Percentiles rank a stretch among this genome's conserved stretches.
These are phyloP conservation scores for Fragaria nilgerrensis DNA, from an alignment of 306 rosid genomes.

Conservation along the genomic window DNA sequence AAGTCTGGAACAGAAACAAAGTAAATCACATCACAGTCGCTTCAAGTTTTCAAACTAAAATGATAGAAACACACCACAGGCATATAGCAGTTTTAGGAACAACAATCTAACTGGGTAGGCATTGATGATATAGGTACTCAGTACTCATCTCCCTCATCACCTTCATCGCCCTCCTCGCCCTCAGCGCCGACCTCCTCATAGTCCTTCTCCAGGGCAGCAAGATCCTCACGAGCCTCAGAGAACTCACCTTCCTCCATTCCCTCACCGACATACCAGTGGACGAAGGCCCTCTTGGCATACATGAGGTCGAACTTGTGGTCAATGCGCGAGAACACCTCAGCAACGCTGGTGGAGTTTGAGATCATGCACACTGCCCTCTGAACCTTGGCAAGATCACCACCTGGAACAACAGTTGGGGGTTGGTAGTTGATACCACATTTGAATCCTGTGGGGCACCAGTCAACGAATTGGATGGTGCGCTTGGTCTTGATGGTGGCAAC, in stretches of 20 bases:
- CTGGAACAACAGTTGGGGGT: conserved; percentile 80
- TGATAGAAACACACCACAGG: background rate
- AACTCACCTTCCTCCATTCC: conserved; percentile 91
- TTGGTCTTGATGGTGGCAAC: conserved; percentile 85
- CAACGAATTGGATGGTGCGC: conserved; percentile 79
- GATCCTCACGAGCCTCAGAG: conserved; percentile 85
- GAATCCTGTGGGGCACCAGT: conserved; percentile 92
- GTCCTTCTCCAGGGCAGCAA: conserved; percentile 77
- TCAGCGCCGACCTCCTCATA: conserved; percentile 82
- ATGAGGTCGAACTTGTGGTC: conserved; percentile 82
- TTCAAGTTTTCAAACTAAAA: background rate
- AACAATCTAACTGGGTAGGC: background rate
- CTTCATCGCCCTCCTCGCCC: conserved; percentile 63
- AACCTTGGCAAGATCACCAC: conserved; percentile 79
- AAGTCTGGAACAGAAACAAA: conserved; percentile 24
- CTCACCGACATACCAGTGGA: conserved; percentile 90
- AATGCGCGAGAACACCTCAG: conserved; percentile 76
- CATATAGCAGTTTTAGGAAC: background rate
- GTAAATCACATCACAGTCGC: background rate
- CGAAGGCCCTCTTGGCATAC: conserved; percentile 83
- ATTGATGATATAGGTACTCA: conserved; percentile 14
- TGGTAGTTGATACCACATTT: conserved; percentile 86
- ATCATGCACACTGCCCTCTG: conserved; percentile 90
- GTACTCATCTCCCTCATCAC: conserved; percentile 63
- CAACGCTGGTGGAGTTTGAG: conserved; percentile 81